A percentile compares a stretch with the other conserved stretches of the same genome.
Evolutionary conservation across 352 stramenopile species (phyloP).

Genomic region (Phytophthora brassicae): DNA sequence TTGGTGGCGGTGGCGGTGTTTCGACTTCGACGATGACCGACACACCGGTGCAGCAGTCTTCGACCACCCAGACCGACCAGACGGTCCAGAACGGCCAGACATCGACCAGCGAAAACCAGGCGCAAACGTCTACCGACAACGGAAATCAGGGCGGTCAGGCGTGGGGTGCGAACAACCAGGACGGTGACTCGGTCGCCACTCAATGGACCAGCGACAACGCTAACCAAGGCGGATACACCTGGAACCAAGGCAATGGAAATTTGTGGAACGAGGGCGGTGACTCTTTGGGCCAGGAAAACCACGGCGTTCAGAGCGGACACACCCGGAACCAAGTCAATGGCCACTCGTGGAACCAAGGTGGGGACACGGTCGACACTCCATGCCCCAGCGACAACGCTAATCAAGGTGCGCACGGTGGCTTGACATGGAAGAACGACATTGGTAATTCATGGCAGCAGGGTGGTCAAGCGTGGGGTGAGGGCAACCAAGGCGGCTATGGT

Average conservation of each 20-base stretch:
- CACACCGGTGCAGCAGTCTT: conserved; percentile 9
- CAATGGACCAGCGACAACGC: conserved; percentile 7
- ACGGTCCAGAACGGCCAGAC: conserved; percentile 6
- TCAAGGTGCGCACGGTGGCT: background rate
- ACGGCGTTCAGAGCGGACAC: no score
- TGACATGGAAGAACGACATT: conserved; percentile 3
- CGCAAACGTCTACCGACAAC: conserved; percentile 2
- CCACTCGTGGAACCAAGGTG: conserved; percentile 5
- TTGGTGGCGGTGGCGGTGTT: conserved; percentile 27
- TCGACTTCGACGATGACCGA: conserved; percentile 18
- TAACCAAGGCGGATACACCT: conserved; percentile 11
- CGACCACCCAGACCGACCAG: conserved; percentile 15
- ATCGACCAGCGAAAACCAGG: background rate
- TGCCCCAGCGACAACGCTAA: background rate
- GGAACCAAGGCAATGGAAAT: background rate
- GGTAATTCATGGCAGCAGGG: background rate
- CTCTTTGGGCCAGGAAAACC: background rate
- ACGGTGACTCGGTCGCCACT: conserved; percentile 3
- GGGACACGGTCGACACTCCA: background rate
- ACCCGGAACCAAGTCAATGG: no score
- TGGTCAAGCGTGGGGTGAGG: background rate
- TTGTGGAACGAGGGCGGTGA: background rate
- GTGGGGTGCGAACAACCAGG: no score
- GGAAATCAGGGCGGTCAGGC: conserved; percentile 12
- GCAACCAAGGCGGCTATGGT: conserved; percentile 14